These are phyloP conservation scores for Berkeleyomyces basicola DNA, from an alignment of 2,329 filamentous ascomycete genomes.

Conservation along the genomic window DNA sequence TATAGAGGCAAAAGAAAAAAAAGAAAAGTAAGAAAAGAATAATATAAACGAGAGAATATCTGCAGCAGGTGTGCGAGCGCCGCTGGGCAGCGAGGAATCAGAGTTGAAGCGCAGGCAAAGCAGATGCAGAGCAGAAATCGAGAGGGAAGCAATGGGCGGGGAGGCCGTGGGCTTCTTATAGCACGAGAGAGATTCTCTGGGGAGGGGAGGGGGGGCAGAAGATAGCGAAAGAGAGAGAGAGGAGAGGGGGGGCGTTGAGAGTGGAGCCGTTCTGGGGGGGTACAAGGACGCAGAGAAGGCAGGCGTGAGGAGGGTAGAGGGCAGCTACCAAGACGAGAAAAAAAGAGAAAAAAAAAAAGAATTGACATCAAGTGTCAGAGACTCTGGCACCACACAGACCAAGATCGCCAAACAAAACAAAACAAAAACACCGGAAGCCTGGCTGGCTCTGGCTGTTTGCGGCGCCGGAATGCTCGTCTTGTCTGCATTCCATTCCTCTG, in stretches of 20 bases:
- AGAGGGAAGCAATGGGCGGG: background rate
- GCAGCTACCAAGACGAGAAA: too few relatives aligned
- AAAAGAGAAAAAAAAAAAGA: too few relatives aligned
- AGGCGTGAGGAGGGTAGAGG: too few relatives aligned
- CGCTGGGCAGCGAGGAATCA: background rate
- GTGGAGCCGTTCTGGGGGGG: background rate
- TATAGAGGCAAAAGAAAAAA: background rate
- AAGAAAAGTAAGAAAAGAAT: background rate
- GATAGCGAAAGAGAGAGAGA: background rate
- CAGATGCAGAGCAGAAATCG: conserved; percentile 8
- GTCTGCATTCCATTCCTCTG: too few relatives aligned
- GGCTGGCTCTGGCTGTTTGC: too few relatives aligned
- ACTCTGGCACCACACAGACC: too few relatives aligned
- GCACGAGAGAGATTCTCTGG: background rate
- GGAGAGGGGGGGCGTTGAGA: conserved; percentile 1
- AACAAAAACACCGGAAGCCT: too few relatives aligned
- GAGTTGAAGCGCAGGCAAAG: background rate
- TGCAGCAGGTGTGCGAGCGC: background rate
- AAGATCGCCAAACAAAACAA: too few relatives aligned
- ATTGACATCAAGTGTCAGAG: too few relatives aligned
- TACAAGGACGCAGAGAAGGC: background rate
- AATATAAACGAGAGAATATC: conserved; percentile 13
- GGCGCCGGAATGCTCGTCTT: too few relatives aligned
- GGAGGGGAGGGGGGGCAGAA: background rate
- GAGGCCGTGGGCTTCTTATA: conserved; percentile 14